These are phyloP conservation scores for Actinomucor elegans DNA, from an alignment of 371 early-diverging fungal genomes.

Conservation along the genomic window DNA sequence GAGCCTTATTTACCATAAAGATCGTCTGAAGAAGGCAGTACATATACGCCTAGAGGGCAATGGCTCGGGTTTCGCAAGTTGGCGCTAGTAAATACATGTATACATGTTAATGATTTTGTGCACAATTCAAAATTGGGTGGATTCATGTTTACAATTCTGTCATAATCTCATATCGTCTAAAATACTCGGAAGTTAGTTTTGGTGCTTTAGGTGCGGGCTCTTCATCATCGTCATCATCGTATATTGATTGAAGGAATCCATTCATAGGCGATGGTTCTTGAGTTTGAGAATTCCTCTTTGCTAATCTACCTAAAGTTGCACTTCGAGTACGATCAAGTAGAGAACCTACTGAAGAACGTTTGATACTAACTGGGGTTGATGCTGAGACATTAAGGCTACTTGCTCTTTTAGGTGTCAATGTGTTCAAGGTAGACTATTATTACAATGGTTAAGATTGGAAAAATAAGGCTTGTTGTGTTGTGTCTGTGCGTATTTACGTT, in stretches of 20 bases:
- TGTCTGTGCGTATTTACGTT: background rate
- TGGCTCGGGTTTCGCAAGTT: slow-evolving; percentile 73
- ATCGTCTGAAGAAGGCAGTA: slow-evolving; percentile 71
- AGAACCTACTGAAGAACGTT: slow-evolving; percentile 8
- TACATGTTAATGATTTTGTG: too few relatives aligned
- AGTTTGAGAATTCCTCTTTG: slow-evolving; percentile 1
- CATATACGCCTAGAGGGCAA: slow-evolving; percentile 81
- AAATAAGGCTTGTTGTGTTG: too few relatives aligned
- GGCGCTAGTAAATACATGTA: too few relatives aligned
- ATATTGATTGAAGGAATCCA: background rate
- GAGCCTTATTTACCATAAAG: slow-evolving; percentile 56
- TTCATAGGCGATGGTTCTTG: background rate
- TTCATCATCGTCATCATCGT: slow-evolving; percentile 20
- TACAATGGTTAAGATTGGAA: too few relatives aligned
- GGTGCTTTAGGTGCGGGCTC: slow-evolving; percentile 17
- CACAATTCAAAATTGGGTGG: background rate
- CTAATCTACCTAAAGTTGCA: slow-evolving; percentile 10
- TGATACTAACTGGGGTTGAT: background rate
- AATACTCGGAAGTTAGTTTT: slow-evolving; percentile 28
- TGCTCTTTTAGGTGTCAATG: slow-evolving; percentile 14
- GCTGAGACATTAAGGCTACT: slow-evolving; percentile 11
- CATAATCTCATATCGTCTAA: slow-evolving; percentile 53
- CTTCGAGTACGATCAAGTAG: slow-evolving; percentile 18
- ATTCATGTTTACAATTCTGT: slow-evolving; percentile 51
- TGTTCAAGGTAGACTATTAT: background rate